A percentile compares a stretch with the other conserved stretches of the same genome.
Conservation (phyloP, 352 stramenopile species). For the Bremia lactucae region DNA sequence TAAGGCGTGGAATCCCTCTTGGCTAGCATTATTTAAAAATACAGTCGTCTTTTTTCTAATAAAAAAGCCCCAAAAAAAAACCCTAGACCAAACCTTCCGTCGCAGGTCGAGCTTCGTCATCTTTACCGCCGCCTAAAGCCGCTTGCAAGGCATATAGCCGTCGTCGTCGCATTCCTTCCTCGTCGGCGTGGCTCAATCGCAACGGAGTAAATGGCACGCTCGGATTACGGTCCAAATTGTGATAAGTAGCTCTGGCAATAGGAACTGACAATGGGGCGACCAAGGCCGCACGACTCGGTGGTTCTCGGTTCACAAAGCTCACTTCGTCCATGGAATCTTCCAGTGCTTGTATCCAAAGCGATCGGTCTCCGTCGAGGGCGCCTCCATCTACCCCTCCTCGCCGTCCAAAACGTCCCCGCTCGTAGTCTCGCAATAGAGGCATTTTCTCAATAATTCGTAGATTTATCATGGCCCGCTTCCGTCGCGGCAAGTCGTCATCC, state of each 20-base stretch:
- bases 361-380: conserved; percentile 11
- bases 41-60: conserved; percentile 11
- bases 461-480: conserved; percentile 56
- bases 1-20: too few relatives aligned
- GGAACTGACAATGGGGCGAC: conserved; percentile 27
- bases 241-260: neutral
- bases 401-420: conserved; percentile 43
- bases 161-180: conserved; percentile 11
- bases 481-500: conserved; percentile 15
- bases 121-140: conserved; percentile 23
- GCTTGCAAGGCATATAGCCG: conserved; percentile 21
- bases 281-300: conserved; percentile 25
- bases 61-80: conserved; percentile 4
- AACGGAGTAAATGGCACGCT: neutral
- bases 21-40: too few relatives aligned
- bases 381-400: conserved; percentile 57
- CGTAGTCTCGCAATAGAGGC: conserved; percentile 44
- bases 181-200: conserved; percentile 10
- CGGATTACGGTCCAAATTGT: neutral
- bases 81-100: conserved; percentile 19
- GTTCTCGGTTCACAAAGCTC: conserved; percentile 48
- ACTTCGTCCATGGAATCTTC: conserved; percentile 61
- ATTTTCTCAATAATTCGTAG: conserved; percentile 63
- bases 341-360: conserved; percentile 46
- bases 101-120: conserved; percentile 37